Conservation (phyloP, 768 basidiomycete species). For the Hygrocybe punicea region DNA sequence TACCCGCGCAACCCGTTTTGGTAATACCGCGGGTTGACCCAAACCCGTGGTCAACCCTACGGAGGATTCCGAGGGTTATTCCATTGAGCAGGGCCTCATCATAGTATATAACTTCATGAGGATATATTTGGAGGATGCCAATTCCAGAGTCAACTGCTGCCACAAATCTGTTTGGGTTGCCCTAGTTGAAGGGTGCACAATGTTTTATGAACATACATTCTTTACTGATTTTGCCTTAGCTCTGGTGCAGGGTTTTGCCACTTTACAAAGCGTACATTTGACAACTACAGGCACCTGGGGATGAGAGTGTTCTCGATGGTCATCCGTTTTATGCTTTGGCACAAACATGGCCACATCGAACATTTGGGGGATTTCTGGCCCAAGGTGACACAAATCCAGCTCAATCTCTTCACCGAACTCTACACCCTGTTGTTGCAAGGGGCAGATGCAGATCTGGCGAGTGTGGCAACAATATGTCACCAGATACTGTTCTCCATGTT, state of each 20-base stretch:
- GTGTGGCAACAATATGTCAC: neutral
- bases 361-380: neutral
- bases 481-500: neutral
- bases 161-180: neutral
- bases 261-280: neutral
- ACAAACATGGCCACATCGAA: neutral
- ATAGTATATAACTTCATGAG: neutral
- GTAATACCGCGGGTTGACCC: no score
- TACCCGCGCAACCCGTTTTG: no score
- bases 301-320: neutral
- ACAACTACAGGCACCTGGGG: neutral
- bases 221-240: neutral
- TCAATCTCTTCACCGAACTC: neutral
- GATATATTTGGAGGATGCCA: neutral
- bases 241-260: neutral
- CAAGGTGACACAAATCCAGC: neutral
- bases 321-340: slow-evolving; percentile 1
- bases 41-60: no score
- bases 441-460: neutral
- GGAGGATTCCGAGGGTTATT: neutral
- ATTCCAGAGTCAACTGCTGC: neutral
- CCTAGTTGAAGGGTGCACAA: neutral
- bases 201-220: neutral
- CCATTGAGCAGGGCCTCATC: neutral
- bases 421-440: neutral